These are phyloP conservation scores for Medicago lupulina DNA, from an alignment of 306 rosid species.

Conservation along the genomic window DNA sequence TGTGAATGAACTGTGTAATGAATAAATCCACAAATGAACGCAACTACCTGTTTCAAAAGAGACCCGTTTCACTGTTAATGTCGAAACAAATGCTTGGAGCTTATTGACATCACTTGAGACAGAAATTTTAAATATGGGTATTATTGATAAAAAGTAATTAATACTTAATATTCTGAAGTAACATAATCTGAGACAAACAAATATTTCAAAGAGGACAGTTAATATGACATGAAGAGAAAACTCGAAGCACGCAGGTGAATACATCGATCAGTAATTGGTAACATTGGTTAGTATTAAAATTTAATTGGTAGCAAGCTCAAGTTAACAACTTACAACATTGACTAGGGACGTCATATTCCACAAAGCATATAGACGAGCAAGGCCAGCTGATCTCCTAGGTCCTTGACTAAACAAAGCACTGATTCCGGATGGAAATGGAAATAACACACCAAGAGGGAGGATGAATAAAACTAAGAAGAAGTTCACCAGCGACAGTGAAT, in stretches of 20 bases:
- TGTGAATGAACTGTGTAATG: conserved; percentile 67
- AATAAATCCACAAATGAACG: conserved; percentile 84
- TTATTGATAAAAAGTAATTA: too few species aligned
- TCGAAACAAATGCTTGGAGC: conserved; percentile 32
- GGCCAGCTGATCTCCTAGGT: conserved; percentile 89
- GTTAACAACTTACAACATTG: conserved; percentile 79
- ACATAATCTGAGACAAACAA: background rate
- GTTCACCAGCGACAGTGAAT: conserved; percentile 70
- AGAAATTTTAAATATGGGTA: background rate
- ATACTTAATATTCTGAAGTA: background rate
- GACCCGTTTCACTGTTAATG: conserved; percentile 19
- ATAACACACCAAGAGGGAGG: conserved; percentile 82
- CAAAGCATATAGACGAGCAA: conserved; percentile 86
- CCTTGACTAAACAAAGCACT: conserved; percentile 96
- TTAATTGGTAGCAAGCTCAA: background rate
- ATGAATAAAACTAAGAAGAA: conserved; percentile 76
- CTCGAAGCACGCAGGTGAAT: background rate
- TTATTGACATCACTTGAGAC: background rate
- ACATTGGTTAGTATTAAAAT: too few species aligned
- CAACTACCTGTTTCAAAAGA: conserved; percentile 66
- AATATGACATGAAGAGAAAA: background rate
- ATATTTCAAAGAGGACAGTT: background rate
- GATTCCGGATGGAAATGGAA: conserved; percentile 95
- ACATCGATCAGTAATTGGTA: conserved; percentile 10
- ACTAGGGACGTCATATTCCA: conserved; percentile 97